Evolutionary conservation across 305 asterid genomes (phyloP).

Genomic region (Fraxinus floribunda): DNA sequence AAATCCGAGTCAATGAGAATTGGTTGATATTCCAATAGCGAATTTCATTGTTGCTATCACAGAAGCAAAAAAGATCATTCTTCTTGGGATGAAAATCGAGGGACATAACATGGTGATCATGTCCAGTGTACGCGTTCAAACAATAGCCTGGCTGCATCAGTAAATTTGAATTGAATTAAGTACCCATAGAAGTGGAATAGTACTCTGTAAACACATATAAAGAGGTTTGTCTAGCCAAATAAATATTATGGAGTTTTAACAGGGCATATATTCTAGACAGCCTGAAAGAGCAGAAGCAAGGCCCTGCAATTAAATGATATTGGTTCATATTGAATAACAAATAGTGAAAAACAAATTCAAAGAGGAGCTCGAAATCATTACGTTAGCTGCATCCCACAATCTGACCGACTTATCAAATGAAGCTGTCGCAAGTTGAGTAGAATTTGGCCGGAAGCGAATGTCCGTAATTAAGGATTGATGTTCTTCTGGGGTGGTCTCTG

Average conservation of each 20-base stretch:
- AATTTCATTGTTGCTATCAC: constrained; percentile 81
- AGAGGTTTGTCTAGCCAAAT: neutral
- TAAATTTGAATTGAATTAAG: constrained; percentile 24
- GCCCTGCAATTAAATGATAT: neutral
- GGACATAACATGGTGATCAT: constrained; percentile 72
- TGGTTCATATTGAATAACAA: constrained; percentile 20
- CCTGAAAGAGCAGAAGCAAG: neutral
- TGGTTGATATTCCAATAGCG: constrained; percentile 77
- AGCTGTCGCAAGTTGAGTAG: constrained; percentile 88
- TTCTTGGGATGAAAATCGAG: constrained; percentile 96
- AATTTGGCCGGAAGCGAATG: constrained; percentile 90
- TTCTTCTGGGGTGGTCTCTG: constrained; percentile 80
- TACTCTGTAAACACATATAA: neutral
- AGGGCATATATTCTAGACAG: neutral
- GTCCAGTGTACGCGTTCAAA: constrained; percentile 77
- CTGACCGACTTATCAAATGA: constrained; percentile 95
- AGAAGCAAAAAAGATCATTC: constrained; percentile 83
- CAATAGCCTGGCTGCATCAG: constrained; percentile 87
- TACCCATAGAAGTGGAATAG: neutral
- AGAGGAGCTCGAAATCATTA: constrained; percentile 29
- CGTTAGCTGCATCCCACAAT: constrained; percentile 95
- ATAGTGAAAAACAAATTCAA: constrained; percentile 8
- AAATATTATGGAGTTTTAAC: neutral
- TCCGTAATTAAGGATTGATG: constrained; percentile 81
- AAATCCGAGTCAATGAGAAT: constrained; percentile 68